A percentile compares a stretch with the other conserved stretches of the same genome.
phyloP scores from a whole-genome alignment of 2,329 filamentous ascomycete genomes.

The Taxawa tesnikishii region DNA sequence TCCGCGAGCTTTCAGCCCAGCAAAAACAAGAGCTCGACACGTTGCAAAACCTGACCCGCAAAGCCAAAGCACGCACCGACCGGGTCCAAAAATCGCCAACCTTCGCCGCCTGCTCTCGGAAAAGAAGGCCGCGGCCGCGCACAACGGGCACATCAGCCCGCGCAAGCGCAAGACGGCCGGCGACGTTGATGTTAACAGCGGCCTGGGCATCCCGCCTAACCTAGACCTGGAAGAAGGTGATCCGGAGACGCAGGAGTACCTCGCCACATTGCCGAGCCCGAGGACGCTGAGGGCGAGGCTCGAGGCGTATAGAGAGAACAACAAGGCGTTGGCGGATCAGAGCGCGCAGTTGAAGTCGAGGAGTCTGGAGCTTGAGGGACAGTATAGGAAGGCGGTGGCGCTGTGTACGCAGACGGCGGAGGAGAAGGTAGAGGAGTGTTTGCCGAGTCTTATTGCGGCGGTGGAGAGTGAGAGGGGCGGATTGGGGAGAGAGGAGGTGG shows the following conservation, averaged over 20 bases:
- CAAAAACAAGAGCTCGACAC: slow-evolving; percentile 65
- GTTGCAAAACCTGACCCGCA: slow-evolving; percentile 57
- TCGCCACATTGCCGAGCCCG: slow-evolving; percentile 31
- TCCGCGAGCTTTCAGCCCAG: slow-evolving; percentile 68
- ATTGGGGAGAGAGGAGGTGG: slow-evolving; percentile 29
- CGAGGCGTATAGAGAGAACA: slow-evolving; percentile 57
- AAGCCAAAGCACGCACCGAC: slow-evolving; percentile 51
- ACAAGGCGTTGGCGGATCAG: slow-evolving; percentile 53
- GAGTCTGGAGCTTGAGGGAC: slow-evolving; percentile 72
- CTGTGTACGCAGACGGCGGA: slow-evolving; percentile 75
- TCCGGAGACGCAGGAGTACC: slow-evolving; percentile 7
- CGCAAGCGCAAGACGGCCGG: slow-evolving; percentile 38
- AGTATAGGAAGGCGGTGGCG: slow-evolving; percentile 79
- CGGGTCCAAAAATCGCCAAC: slow-evolving; percentile 60
- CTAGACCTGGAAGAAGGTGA: not conserved
- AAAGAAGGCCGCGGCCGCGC: slow-evolving; percentile 7
- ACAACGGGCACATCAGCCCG: not conserved
- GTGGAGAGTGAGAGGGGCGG: slow-evolving; percentile 64
- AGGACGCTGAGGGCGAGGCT: slow-evolving; percentile 57
- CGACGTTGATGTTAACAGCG: slow-evolving; percentile 6
- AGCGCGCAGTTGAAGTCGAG: slow-evolving; percentile 62
- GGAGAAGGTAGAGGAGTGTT: slow-evolving; percentile 63
- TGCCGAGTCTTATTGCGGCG: slow-evolving; percentile 70
- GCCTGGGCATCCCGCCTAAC: too few species aligned
- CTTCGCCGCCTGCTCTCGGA: slow-evolving; percentile 62